Percentiles rank a stretch among this genome's conserved stretches.
Conservation (phyloP, 2,329 filamentous ascomycete species). For the Aureobasidium uvarum region DNA sequence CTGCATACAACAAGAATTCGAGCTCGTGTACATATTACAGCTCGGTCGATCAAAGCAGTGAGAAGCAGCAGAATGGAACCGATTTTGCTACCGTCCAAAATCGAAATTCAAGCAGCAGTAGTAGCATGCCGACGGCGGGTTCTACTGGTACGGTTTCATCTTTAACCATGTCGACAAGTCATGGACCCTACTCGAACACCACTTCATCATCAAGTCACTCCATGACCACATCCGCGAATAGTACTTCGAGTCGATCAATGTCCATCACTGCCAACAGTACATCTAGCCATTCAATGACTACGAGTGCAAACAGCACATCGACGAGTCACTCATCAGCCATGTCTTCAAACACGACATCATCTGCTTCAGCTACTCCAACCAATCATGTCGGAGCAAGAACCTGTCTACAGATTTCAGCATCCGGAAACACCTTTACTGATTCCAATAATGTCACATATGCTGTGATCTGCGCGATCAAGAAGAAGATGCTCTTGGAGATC, state of each 20-base stretch:
- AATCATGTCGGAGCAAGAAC: conserved; percentile 10
- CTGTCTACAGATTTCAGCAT: conserved; percentile 15
- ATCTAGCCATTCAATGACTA: not conserved
- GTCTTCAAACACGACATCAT: conserved; percentile 10
- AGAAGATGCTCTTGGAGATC: not conserved
- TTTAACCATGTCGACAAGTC: conserved; percentile 4
- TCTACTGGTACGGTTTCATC: not conserved
- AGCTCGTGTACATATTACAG: not conserved
- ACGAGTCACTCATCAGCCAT: not conserved
- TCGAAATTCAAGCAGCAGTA: not conserved
- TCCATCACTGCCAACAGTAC: not conserved
- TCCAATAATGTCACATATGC: conserved; percentile 22
- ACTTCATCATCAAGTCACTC: conserved; percentile 1
- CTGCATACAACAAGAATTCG: not conserved
- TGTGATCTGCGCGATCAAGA: conserved; percentile 13
- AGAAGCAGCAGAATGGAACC: not conserved
- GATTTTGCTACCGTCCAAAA: conserved; percentile 3
- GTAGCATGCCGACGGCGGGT: not conserved
- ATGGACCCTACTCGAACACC: too few relatives aligned
- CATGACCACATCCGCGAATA: not conserved
- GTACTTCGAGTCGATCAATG: not conserved
- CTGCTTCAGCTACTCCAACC: conserved; percentile 15
- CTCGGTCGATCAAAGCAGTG: not conserved
- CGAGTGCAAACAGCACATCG: not conserved
- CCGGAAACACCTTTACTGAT: conserved; percentile 16